Conservation (phyloP, 257 asterid genomes). For the Nicotiana attenuata region DNA sequence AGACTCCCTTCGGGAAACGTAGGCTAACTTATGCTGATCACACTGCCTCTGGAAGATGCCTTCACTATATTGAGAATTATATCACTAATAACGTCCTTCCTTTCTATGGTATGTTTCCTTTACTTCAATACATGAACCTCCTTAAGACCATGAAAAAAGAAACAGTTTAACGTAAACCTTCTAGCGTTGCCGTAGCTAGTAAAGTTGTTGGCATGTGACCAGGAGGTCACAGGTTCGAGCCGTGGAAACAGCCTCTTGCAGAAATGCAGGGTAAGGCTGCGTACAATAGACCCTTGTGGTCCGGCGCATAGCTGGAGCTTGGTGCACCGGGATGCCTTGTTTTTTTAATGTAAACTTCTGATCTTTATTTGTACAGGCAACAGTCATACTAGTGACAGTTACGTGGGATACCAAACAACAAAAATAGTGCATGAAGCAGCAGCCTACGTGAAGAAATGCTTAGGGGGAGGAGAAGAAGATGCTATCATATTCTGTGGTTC, state of each 20-base stretch:
- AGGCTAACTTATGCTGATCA: conserved; percentile 70
- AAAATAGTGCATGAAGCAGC: conserved; percentile 43
- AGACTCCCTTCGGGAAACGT: conserved; percentile 60
- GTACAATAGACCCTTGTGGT: no score
- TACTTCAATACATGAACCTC: no score
- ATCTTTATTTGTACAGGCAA: conserved; percentile 33
- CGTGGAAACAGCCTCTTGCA: no score
- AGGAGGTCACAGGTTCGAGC: no score
- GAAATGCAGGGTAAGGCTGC: no score
- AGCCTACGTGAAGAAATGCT: conserved; percentile 49
- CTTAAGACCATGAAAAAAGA: no score
- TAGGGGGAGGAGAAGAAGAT: conserved; percentile 52
- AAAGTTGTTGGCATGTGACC: no score
- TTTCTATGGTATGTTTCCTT: conserved; percentile 39
- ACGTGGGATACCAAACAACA: conserved; percentile 50
- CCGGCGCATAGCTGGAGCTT: no score
- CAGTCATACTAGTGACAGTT: conserved; percentile 58
- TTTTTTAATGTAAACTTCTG: no score
- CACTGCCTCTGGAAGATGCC: conserved; percentile 72
- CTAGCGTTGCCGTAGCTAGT: no score
- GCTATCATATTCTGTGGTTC: conserved; percentile 57
- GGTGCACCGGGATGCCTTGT: no score
- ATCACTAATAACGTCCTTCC: conserved; percentile 46
- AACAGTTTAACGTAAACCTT: no score
- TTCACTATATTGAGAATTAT: conserved; percentile 48